Evolutionary conservation across 1,284 basidiomycete species (phyloP).

Genomic region (Trichosporon coremiiforme): DNA sequence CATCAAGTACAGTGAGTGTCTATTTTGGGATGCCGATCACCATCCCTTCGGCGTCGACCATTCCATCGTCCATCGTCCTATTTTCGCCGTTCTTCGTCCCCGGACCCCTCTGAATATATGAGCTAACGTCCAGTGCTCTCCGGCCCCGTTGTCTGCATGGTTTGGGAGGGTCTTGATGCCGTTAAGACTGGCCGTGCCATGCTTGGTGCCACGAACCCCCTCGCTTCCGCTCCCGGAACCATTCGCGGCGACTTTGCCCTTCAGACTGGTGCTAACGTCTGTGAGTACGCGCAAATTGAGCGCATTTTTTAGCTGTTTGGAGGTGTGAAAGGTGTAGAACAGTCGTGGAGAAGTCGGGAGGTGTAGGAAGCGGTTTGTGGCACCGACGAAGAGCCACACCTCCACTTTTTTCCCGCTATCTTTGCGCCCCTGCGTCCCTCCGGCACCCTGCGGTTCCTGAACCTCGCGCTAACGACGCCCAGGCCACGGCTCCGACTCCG

Average conservation of each 20-base stretch:
- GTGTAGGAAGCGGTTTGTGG: background rate
- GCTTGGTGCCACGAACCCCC: conserved; percentile 97
- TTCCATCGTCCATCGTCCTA: no score
- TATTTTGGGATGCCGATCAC: background rate
- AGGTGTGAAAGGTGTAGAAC: conserved; percentile 41
- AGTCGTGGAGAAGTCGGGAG: background rate
- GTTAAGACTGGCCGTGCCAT: conserved; percentile 94
- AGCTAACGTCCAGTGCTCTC: conserved; percentile 64
- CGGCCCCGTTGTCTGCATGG: conserved; percentile 95
- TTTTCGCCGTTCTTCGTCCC: background rate
- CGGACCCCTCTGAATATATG: background rate
- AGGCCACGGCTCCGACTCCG: conserved; percentile 75
- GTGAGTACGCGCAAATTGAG: conserved; percentile 10
- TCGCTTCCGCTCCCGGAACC: conserved; percentile 78
- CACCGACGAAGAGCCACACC: background rate
- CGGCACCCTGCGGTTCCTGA: no score
- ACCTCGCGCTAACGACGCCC: background rate
- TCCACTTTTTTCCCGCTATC: background rate
- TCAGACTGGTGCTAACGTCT: conserved; percentile 31
- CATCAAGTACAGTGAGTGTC: conserved; percentile 70
- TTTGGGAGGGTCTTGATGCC: conserved; percentile 94
- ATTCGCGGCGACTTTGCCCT: conserved; percentile 71
- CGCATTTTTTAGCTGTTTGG: no score
- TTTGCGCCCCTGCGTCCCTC: no score
- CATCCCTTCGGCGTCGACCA: background rate